phyloP scores from a whole-genome alignment of 75 land plant species.

The Larix kaempferi region DNA sequence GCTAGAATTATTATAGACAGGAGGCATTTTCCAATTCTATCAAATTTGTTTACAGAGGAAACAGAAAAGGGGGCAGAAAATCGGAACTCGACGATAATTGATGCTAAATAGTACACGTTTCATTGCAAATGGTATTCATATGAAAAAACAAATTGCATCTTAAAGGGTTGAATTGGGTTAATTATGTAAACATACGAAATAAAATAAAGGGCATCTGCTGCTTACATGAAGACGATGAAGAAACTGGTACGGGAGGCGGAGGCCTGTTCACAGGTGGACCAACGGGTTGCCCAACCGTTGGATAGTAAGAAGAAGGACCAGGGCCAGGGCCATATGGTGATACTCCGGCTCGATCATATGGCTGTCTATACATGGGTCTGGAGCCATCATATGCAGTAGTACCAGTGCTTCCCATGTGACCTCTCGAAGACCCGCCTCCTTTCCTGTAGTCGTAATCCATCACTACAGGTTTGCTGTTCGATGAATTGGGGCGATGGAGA shows the following conservation, averaged over 20 bases:
- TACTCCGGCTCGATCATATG: slow-evolving; percentile 3
- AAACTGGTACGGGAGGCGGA: slow-evolving; percentile 22
- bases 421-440: background rate
- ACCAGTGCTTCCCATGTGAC: slow-evolving; percentile 1
- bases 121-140: background rate
- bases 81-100: background rate
- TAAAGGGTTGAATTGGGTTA: background rate
- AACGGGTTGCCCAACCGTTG: slow-evolving; percentile 15
- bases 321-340: background rate
- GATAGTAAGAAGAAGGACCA: slow-evolving; percentile 10
- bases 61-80: background rate
- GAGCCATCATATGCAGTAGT: background rate
- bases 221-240: slow-evolving; percentile 16
- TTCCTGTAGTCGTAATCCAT: slow-evolving; percentile 14
- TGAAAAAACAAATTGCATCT: background rate
- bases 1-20: background rate
- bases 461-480: background rate
- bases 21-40: background rate
- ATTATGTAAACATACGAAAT: background rate
- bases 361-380: slow-evolving; percentile 3
- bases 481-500: no score
- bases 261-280: slow-evolving; percentile 24
- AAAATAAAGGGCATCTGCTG: background rate
- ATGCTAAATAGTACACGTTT: no score
- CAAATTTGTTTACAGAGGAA: background rate